phyloP scores from a whole-genome alignment of 345 rosid genomes.

The Syzygium aqueum region DNA sequence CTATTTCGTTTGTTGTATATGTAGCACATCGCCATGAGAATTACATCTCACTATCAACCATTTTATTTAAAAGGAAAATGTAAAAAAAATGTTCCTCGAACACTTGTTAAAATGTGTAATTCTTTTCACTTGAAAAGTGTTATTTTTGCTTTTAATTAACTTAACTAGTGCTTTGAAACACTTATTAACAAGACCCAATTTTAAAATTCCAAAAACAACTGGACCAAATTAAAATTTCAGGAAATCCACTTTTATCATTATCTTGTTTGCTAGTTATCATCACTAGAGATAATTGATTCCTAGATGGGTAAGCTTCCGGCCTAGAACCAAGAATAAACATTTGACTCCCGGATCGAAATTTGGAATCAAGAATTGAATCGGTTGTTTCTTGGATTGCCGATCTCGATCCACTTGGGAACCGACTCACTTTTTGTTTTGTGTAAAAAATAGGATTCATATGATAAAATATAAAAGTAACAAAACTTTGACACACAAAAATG shows the following conservation, averaged over 20 bases:
- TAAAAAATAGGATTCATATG: no score
- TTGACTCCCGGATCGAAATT: no score
- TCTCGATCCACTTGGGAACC: no score
- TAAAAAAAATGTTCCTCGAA: background rate
- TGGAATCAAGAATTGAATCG: no score
- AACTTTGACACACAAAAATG: no score
- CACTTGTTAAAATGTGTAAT: background rate
- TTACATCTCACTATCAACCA: background rate
- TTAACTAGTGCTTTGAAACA: background rate
- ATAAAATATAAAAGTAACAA: no score
- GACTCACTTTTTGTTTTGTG: no score
- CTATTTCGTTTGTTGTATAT: background rate
- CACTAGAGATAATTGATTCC: background rate
- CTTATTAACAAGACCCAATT: background rate
- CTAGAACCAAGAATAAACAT: no score
- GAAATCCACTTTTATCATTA: background rate
- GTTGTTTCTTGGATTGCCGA: no score
- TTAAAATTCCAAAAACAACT: background rate
- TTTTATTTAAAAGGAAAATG: background rate
- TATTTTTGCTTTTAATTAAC: background rate
- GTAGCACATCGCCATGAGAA: background rate
- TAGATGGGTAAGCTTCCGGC: no score
- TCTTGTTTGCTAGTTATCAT: background rate
- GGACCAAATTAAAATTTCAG: background rate
- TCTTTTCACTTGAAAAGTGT: background rate